These are phyloP conservation scores for Tetrahymena elliotti DNA, from an alignment of 73 alveolate genomes.

Conservation along the genomic window DNA sequence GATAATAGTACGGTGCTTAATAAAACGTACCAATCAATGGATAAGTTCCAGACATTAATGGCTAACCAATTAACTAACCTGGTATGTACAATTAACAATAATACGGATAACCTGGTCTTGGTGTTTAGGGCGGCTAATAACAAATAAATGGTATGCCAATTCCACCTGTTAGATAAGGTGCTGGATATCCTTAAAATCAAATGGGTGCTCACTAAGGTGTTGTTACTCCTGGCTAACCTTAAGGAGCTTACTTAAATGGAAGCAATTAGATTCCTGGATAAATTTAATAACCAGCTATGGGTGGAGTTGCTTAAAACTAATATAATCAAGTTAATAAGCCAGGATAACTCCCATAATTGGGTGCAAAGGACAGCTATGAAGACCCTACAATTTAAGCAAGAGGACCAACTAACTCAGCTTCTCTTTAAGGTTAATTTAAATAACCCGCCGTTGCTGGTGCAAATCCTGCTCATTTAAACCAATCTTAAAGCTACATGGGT, in stretches of 20 bases:
- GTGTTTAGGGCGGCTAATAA: background rate
- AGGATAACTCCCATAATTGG: background rate
- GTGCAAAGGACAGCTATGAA: background rate
- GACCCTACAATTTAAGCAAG: background rate
- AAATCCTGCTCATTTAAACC: background rate
- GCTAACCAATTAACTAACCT: background rate
- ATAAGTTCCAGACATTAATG: background rate
- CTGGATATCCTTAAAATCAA: background rate
- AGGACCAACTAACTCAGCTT: background rate
- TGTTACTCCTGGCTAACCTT: background rate
- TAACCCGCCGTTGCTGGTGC: background rate
- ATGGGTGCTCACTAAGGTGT: background rate
- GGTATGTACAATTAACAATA: background rate
- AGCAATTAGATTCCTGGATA: background rate
- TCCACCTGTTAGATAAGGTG: background rate
- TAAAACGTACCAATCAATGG: background rate
- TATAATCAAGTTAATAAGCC: background rate
- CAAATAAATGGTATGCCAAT: background rate
- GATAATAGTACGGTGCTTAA: background rate
- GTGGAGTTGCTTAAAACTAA: background rate
- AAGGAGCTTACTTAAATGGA: background rate
- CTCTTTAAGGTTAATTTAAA: background rate
- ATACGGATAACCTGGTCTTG: background rate
- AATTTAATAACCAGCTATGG: background rate
- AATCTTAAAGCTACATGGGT: background rate